Conservation (phyloP, 257 asterid genomes). For the Ilex aquifolium region DNA sequence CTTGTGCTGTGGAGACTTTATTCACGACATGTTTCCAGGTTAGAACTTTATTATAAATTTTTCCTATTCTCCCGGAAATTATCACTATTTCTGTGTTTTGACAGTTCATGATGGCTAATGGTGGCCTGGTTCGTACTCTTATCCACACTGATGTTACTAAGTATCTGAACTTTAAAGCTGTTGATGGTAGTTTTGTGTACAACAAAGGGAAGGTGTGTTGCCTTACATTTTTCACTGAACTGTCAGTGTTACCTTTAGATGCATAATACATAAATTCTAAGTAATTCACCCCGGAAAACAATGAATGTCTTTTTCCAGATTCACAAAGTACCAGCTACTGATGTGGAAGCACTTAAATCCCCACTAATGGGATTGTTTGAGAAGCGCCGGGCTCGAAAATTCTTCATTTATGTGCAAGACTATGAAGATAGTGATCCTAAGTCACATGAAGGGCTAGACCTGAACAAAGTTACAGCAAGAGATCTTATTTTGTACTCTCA, state of each 20-base stretch:
- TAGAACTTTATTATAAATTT: too few species aligned
- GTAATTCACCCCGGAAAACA: not conserved
- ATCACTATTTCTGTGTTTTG: not conserved
- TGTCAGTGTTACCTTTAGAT: too few species aligned
- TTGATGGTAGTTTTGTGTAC: not conserved
- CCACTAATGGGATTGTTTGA: not conserved
- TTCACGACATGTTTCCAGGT: not conserved
- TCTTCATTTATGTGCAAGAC: not conserved
- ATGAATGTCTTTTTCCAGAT: not conserved
- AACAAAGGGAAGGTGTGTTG: not conserved
- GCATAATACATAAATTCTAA: too few species aligned
- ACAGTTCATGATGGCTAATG: not conserved
- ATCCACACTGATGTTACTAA: not conserved
- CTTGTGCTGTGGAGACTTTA: not conserved
- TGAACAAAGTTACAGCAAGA: not conserved
- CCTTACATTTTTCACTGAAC: too few species aligned
- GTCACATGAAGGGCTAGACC: not conserved
- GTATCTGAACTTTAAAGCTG: not conserved
- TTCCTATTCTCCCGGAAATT: not conserved
- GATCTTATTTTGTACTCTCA: not conserved
- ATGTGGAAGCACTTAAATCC: slow-evolving; percentile 1
- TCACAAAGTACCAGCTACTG: not conserved
- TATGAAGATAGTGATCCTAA: not conserved
- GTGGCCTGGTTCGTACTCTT: not conserved
- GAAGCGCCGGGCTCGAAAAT: not conserved